Base-by-base conservation (phyloP, 2,329 filamentous ascomycete genomes). In the Allantophomopsis cytisporea region DNA sequence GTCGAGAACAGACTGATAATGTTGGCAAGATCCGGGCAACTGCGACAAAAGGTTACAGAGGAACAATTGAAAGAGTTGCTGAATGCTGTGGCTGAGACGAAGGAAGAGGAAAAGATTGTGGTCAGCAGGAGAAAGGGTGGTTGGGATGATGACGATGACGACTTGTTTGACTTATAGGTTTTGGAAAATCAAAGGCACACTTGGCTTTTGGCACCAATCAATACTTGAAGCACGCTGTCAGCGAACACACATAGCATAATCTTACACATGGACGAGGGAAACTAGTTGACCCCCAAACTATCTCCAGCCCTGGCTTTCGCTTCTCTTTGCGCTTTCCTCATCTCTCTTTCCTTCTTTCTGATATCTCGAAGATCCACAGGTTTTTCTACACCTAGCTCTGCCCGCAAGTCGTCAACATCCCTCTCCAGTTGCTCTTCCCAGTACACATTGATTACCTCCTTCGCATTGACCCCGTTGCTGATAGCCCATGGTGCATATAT, bases 341-440 rank as follows among this genome's bases (percentile, higher is more conserved):
- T 74, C 50, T 79, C 76, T 48, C 75, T 71, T 47, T 85, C 75
- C 55, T 68, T 66, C 61, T 72, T 81, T 49, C 91, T 69, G 37
- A 89, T 84, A 18, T 73, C 71, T 50, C 89, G 72, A 60, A 96
- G 63, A 60, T 96, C 87, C 7, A 88, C 85, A 30, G 91, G 91
- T 55, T 75, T 76, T 65, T 96, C 86, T 40, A 98, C 87, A 2
- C 84, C 80, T 50, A 98, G 57, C 55, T 87, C 71, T 4, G 54
- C 59, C 47, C 91, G 72, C 56, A 98, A 55, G 47, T 80, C 83
- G 38, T 76, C 70, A 18, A 94, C 84, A 59, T 94, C 80, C 41
- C 77, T 83, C 63, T 88, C 80, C 48, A 98, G 61, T 63, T 89
- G 74, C 65, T 96, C 86, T 62, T 98, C 91, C 91, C 91, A 98